Evolutionary conservation across 495 filamentous ascomycete genomes (phyloP).

Genomic region (Amphirosellinia nigrospora): DNA sequence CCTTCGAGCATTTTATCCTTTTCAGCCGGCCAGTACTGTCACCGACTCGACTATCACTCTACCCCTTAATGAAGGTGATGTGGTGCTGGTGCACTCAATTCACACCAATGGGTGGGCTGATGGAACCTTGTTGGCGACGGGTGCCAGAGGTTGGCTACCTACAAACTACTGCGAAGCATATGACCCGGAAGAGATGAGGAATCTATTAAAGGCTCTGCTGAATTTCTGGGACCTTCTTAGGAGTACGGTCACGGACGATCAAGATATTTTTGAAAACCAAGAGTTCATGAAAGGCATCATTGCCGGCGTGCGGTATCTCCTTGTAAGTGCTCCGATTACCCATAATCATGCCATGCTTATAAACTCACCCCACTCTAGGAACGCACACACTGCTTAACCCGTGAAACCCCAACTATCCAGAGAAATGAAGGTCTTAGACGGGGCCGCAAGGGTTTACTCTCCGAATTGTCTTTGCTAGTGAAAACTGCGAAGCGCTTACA

Average conservation of each 20-base stretch:
- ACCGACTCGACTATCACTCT: conserved; percentile 82
- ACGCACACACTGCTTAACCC: conserved; percentile 82
- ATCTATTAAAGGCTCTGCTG: conserved; percentile 82
- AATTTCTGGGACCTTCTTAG: conserved; percentile 91
- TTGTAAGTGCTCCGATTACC: conserved; percentile 65
- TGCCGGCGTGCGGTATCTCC: conserved; percentile 85
- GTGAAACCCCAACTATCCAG: conserved; percentile 76
- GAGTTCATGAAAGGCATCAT: conserved; percentile 92
- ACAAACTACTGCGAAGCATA: conserved; percentile 99
- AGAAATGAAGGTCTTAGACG: conserved; percentile 76
- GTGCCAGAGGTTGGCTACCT: conserved; percentile 92
- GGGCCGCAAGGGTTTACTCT: conserved; percentile 82
- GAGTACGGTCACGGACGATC: conserved; percentile 68
- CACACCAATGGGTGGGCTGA: conserved; percentile 99
- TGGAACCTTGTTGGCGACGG: conserved; percentile 88
- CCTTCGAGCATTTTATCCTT: conserved; percentile 93
- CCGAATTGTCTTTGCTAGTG: conserved; percentile 87
- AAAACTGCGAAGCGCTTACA: conserved; percentile 84
- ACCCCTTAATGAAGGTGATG: conserved; percentile 85
- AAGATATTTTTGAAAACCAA: conserved; percentile 78
- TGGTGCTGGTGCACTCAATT: conserved; percentile 94
- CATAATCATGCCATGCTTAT: background rate
- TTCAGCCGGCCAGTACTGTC: conserved; percentile 74
- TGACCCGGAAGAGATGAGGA: conserved; percentile 82
- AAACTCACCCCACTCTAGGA: conserved; percentile 61